phyloP scores from a whole-genome alignment of 78 protist genomes.

The Dictyostelium citrinum region DNA sequence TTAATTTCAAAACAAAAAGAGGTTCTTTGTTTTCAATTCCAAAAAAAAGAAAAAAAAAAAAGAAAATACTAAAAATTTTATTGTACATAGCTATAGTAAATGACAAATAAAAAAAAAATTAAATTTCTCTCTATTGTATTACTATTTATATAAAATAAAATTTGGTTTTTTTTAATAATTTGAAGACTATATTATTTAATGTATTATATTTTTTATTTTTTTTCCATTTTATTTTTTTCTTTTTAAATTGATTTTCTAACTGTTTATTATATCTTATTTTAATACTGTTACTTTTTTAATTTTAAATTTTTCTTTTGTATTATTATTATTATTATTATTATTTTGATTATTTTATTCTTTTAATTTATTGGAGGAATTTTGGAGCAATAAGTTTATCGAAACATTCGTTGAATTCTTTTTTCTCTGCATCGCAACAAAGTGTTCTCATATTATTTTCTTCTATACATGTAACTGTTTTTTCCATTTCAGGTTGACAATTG shows the following conservation, averaged over 20 bases:
- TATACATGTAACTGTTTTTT: not conserved
- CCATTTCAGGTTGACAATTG: not conserved
- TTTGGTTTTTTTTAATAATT: not conserved
- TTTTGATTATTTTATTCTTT: not conserved
- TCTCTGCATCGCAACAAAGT: conserved; percentile 1
- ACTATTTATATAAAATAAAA: not conserved
- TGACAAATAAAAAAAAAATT: not conserved
- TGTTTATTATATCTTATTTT: not conserved
- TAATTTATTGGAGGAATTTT: too few relatives aligned
- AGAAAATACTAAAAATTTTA: not conserved
- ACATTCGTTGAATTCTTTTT: not conserved
- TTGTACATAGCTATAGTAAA: not conserved
- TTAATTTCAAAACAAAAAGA: not conserved
- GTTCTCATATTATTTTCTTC: conserved; percentile 61
- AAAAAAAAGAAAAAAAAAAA: too few relatives aligned
- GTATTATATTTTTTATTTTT: too few relatives aligned
- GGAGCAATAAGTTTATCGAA: not conserved
- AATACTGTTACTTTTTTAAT: not conserved
- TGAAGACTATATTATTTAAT: too few relatives aligned
- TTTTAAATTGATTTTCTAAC: too few relatives aligned
- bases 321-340: not conserved
- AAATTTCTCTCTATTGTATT: not conserved
- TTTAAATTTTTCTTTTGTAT: not conserved
- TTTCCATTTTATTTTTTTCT: not conserved
- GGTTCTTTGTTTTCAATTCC: not conserved